Evolutionary conservation across 1,284 basidiomycete genomes (phyloP).

Genomic region (Trametes sp.): DNA sequence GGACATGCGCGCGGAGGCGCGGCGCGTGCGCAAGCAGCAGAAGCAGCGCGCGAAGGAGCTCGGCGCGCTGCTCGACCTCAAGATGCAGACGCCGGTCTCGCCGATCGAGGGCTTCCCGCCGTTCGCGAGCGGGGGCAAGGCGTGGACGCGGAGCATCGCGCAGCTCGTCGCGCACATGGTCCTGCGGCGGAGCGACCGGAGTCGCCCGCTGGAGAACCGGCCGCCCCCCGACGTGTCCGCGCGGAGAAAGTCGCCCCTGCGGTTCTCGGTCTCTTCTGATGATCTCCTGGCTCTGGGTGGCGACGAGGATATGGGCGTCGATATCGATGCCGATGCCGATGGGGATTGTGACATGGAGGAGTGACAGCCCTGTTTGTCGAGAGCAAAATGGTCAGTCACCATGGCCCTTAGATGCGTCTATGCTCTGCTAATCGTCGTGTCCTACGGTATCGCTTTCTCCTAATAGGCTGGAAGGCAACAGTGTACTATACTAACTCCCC

Average conservation of each 20-base stretch:
- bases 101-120: conserved; percentile 27
- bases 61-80: conserved; percentile 56
- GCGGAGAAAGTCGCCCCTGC: conserved; percentile 39
- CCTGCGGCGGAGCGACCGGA: conserved; percentile 52
- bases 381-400: conserved; percentile 31
- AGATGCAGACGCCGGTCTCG: conserved; percentile 44
- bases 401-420: background rate
- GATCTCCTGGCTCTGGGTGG: conserved; percentile 23
- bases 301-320: conserved; percentile 15
- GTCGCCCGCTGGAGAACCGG: conserved; percentile 46
- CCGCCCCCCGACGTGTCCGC: conserved; percentile 26
- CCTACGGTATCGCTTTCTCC: background rate
- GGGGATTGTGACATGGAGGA: conserved; percentile 28
- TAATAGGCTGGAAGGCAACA: conserved; percentile 28
- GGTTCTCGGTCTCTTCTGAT: conserved; percentile 28
- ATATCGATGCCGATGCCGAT: conserved; percentile 26
- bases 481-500: conserved; percentile 32
- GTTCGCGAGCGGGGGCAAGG: conserved; percentile 33
- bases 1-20: conserved; percentile 52
- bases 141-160: conserved; percentile 48
- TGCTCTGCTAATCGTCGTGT: conserved; percentile 12
- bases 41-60: conserved; percentile 61
- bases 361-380: conserved; percentile 23
- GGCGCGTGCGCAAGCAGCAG: conserved; percentile 53
- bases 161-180: conserved; percentile 67